Percentiles rank a stretch among this genome's conserved stretches.
Conservation (phyloP, 1,284 basidiomycete species). For the Cryptococcus jaspeensis region DNA sequence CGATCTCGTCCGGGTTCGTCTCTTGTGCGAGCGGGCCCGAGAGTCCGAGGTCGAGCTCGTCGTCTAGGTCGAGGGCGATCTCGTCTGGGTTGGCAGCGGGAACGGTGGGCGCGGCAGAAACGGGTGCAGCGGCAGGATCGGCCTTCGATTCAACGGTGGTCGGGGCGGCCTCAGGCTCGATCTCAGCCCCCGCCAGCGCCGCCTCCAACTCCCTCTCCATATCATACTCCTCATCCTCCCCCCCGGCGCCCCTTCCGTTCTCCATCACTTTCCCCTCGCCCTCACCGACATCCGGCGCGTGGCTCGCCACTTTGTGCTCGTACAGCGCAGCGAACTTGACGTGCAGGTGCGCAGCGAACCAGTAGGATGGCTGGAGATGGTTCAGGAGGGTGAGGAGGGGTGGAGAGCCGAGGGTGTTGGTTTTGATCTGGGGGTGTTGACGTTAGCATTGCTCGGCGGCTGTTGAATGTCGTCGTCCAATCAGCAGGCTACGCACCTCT, state of each 20-base stretch:
- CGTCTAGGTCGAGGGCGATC: background rate
- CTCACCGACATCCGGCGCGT: background rate
- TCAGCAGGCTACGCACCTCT: constrained; percentile 55
- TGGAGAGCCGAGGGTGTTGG: constrained; percentile 79
- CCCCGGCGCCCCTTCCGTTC: too few species aligned
- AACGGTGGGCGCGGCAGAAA: background rate
- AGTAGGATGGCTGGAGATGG: constrained; percentile 77
- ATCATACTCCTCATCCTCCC: constrained; percentile 61
- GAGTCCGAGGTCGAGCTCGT: background rate
- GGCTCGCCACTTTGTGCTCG: constrained; percentile 53
- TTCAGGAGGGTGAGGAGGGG: constrained; percentile 77
- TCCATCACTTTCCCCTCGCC: too few species aligned
- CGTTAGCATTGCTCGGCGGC: background rate
- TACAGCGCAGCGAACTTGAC: constrained; percentile 71
- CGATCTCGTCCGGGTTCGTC: constrained; percentile 63
- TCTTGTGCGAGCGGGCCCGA: background rate
- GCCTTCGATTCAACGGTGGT: too few species aligned
- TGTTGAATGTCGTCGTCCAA: too few species aligned
- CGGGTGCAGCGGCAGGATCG: too few species aligned
- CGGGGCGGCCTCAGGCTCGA: background rate
- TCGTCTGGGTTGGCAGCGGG: background rate
- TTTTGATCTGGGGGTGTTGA: constrained; percentile 53
- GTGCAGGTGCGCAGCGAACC: constrained; percentile 96
- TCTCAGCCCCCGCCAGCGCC: constrained; percentile 12
- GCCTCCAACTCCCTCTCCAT: constrained; percentile 13